Evolutionary conservation across 305 asterid species (phyloP).

Genomic region (Solanum hybrid): DNA sequence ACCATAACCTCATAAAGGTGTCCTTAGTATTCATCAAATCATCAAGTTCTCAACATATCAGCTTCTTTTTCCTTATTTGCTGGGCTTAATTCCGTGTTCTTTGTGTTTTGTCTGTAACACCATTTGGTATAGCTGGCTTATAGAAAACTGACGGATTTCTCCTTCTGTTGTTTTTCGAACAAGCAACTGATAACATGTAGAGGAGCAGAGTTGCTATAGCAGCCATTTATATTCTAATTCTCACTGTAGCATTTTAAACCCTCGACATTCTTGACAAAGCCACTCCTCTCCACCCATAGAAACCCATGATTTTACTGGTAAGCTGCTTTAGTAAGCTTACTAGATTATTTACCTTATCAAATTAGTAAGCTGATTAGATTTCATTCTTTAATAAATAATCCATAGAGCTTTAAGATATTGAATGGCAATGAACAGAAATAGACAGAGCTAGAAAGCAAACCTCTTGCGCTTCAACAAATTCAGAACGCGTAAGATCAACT

Average conservation of each 20-base stretch:
- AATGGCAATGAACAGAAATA: neutral
- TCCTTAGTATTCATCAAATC: neutral
- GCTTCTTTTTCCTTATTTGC: neutral
- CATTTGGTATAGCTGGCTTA: neutral
- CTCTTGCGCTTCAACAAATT: constrained; percentile 90
- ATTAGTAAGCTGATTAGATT: neutral
- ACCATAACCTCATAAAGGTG: neutral
- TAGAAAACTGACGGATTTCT: neutral
- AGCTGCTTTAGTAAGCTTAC: neutral
- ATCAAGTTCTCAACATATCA: neutral
- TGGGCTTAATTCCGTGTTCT: neutral
- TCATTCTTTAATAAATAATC: neutral
- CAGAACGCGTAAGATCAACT: constrained; percentile 84
- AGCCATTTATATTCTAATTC: neutral
- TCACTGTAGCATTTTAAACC: neutral
- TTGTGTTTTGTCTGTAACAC: neutral
- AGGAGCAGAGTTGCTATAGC: neutral
- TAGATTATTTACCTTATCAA: neutral
- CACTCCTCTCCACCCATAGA: neutral
- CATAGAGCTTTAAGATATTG: neutral
- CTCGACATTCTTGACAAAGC: neutral
- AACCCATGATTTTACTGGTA: constrained; percentile 1
- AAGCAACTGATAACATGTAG: neutral
- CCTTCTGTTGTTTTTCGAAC: neutral
- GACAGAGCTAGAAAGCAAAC: constrained; percentile 30